A percentile compares a stretch with the other conserved stretches of the same genome.
phyloP scores from a whole-genome alignment of 345 rosid genomes.

The Geranium brycei region DNA sequence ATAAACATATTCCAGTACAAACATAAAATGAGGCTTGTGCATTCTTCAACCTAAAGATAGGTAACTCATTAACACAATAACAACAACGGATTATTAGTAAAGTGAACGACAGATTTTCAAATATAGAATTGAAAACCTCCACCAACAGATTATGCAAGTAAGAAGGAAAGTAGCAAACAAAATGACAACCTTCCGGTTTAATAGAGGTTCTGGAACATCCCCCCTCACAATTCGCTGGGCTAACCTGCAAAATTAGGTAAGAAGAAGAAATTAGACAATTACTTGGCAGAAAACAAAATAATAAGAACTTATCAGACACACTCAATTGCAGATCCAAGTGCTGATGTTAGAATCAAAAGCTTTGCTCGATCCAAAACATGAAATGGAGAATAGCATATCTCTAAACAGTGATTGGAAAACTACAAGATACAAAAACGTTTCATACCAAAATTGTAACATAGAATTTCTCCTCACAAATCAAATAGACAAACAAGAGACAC shows the following conservation, averaged over 20 bases:
- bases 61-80: too few relatives aligned
- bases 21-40: not conserved
- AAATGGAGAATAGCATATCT: not conserved
- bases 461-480: not conserved
- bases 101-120: not conserved
- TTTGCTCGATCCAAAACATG: not conserved
- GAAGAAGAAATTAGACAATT: not conserved
- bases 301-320: not conserved
- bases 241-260: slow-evolving; percentile 31
- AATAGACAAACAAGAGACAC: not conserved
- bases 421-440: not conserved
- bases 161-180: not conserved
- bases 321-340: not conserved
- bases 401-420: not conserved
- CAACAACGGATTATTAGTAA: not conserved
- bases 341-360: not conserved
- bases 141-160: not conserved
- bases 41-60: not conserved
- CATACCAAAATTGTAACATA: not conserved
- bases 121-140: too few relatives aligned
- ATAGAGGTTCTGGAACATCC: slow-evolving; percentile 80
- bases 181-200: slow-evolving; percentile 44
- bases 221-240: slow-evolving; percentile 77
- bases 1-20: not conserved
- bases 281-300: too few relatives aligned